Evolutionary conservation across 1,139 yeast species (phyloP).

Genomic region (Protomyces inundatus): DNA sequence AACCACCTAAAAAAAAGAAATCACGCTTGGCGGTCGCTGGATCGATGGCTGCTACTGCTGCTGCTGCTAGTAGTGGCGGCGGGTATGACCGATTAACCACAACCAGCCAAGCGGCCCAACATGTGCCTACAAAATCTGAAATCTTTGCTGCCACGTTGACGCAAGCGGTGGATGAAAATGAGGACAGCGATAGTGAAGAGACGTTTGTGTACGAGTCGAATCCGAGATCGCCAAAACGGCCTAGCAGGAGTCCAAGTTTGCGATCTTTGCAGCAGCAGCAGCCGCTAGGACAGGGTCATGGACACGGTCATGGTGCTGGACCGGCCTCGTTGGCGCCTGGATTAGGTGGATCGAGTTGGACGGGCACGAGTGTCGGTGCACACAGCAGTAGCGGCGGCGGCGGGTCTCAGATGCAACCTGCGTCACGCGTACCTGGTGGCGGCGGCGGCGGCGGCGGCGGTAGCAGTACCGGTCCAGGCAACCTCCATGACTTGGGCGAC

Average conservation of each 20-base stretch:
- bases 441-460: not conserved
- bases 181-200: conserved; percentile 82
- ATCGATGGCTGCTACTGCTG: not conserved
- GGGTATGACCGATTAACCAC: not conserved
- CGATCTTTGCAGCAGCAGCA: not conserved
- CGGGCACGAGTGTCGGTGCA: not conserved
- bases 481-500: not conserved
- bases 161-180: conserved; percentile 86
- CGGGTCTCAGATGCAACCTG: not conserved
- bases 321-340: not conserved
- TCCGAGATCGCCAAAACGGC: conserved; percentile 15
- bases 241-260: conserved; percentile 10
- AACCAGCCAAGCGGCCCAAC: not conserved
- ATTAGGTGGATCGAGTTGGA: not conserved
- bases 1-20: conserved; percentile 18
- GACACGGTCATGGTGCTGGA: not conserved
- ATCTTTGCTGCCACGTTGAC: conserved; percentile 91
- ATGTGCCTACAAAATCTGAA: conserved; percentile 59
- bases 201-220: conserved; percentile 77
- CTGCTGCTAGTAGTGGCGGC: too few relatives aligned
- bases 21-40: conserved; percentile 10
- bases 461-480: not conserved
- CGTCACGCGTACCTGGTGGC: not conserved
- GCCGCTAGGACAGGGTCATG: too few relatives aligned
- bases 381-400: not conserved